Base-by-base conservation (phyloP, 768 basidiomycete species). In the Lactarius vividus region DNA sequence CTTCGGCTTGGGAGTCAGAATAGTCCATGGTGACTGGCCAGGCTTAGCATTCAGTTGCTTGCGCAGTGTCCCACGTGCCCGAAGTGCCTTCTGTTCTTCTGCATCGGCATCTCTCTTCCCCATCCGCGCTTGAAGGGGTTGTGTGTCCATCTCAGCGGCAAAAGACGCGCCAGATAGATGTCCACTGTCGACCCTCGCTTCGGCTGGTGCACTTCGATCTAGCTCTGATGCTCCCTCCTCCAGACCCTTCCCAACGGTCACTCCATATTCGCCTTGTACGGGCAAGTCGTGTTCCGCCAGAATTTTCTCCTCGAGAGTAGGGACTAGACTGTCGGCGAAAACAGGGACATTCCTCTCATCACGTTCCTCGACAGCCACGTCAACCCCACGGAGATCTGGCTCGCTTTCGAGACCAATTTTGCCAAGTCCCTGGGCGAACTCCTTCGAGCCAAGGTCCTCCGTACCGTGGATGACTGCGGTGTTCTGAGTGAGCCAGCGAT, bases 241-340 rank as follows among this genome's bases (percentile, higher is more conserved):
- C 6, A 31, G 62, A 46, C 67, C 61, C 31, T 69, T 57, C 42
- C 49, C 53, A 31, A 28, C 44, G 18, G 57, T n/a, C n/a, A 37
- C 52, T 31, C 42, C 59, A 13, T 62, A 28, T 3, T 63, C 59
- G 20, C 61, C 61, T n/a, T 69, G 65, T 18, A 66, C 57, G 3
- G 59, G 29, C 28, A 23, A 54, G 13, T 46, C 42, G 18, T 65
- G 5, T 69, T 92, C 89, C 15, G 76, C 73, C 31, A 88, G 76
- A 2, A 78, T 79, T 73, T 86, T 85, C 74, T 91, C 88, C 73
- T 91, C 91, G 15, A 90, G 72, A 0, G 85, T 89, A 1, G 90
- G 89, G 1, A 90, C 84, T 8, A 83, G 79, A 1, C 85, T 76
- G 64, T 84, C 83, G 0, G 86, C 81, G 72, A 91, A 88, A 2